phyloP scores from a whole-genome alignment of 2,329 filamentous ascomycete genomes.

The Penicillium fuscoglaucum region DNA sequence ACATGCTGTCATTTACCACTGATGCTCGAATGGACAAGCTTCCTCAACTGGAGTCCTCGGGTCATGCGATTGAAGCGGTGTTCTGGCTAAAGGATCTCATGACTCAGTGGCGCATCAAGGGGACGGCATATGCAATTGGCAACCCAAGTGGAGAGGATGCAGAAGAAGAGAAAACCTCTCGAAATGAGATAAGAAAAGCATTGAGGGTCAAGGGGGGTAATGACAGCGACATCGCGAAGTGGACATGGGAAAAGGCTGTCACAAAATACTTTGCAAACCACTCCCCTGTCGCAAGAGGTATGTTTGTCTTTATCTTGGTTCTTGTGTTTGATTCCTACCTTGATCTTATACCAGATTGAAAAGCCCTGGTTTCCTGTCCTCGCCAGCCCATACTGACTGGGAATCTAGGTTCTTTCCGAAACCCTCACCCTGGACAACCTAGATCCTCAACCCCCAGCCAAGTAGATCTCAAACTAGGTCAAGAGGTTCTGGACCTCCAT shows the following conservation, averaged over 20 bases:
- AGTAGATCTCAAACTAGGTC: slow-evolving; percentile 52
- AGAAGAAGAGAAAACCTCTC: slow-evolving; percentile 37
- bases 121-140: slow-evolving; percentile 72
- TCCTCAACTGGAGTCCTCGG: slow-evolving; percentile 68
- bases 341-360: neutral
- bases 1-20: slow-evolving; percentile 80
- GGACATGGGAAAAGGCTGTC: slow-evolving; percentile 78
- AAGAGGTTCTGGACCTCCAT: slow-evolving; percentile 68
- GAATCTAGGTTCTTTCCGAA: slow-evolving; percentile 64
- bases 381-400: slow-evolving; percentile 1
- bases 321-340: neutral
- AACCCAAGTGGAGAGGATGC: slow-evolving; percentile 64
- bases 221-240: slow-evolving; percentile 46
- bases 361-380: neutral
- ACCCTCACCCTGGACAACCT: slow-evolving; percentile 67
- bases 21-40: slow-evolving; percentile 86
- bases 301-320: slow-evolving; percentile 20
- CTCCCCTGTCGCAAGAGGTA: slow-evolving; percentile 73
- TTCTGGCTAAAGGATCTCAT: slow-evolving; percentile 73
- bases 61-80: slow-evolving; percentile 72
- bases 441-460: slow-evolving; percentile 53
- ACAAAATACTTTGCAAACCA: slow-evolving; percentile 89
- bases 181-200: slow-evolving; percentile 62
- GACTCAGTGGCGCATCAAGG: slow-evolving; percentile 84
- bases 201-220: slow-evolving; percentile 47